A percentile compares a stretch with the other conserved stretches of the same genome.
These are phyloP conservation scores for Binderoboletus segoi DNA, from an alignment of 1,284 basidiomycete genomes.

Conservation along the genomic window DNA sequence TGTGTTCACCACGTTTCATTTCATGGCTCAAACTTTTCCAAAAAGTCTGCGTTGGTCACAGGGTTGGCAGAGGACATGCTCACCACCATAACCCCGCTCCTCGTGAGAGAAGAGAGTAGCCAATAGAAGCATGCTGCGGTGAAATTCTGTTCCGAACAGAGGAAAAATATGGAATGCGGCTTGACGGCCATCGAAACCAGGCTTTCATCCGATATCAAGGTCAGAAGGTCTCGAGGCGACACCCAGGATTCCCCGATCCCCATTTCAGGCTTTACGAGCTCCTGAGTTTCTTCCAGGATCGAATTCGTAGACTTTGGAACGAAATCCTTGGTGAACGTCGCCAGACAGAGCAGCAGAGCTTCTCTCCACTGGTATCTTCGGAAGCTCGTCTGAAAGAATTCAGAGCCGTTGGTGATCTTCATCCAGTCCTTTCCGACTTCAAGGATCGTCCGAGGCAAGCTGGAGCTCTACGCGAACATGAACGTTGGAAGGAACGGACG, in stretches of 20 bases:
- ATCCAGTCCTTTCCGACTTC: not conserved
- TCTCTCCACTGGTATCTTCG: slow-evolving; percentile 17
- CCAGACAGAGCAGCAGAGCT: not conserved
- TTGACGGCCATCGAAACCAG: slow-evolving; percentile 8
- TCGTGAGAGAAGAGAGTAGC: not conserved
- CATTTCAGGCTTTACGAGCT: too few relatives aligned
- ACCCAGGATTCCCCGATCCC: not conserved
- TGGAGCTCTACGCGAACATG: not conserved
- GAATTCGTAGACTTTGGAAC: accelerated
- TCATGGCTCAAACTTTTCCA: too few relatives aligned
- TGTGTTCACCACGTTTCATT: too few relatives aligned
- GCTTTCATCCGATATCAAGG: not conserved
- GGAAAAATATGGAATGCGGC: slow-evolving; percentile 16
- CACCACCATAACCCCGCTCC: not conserved
- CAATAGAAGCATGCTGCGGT: slow-evolving; percentile 10
- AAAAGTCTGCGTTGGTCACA: too few relatives aligned
- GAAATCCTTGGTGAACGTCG: not conserved
- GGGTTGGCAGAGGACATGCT: too few relatives aligned
- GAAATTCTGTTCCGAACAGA: slow-evolving; percentile 13
- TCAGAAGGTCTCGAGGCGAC: not conserved
- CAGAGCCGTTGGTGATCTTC: not conserved
- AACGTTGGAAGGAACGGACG: not conserved
- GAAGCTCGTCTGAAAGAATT: slow-evolving; percentile 8
- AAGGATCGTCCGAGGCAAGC: not conserved
- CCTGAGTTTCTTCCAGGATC: not conserved